Base-by-base conservation (phyloP, 164 flowering plant genomes). In the Stephania yunnanensis region DNA sequence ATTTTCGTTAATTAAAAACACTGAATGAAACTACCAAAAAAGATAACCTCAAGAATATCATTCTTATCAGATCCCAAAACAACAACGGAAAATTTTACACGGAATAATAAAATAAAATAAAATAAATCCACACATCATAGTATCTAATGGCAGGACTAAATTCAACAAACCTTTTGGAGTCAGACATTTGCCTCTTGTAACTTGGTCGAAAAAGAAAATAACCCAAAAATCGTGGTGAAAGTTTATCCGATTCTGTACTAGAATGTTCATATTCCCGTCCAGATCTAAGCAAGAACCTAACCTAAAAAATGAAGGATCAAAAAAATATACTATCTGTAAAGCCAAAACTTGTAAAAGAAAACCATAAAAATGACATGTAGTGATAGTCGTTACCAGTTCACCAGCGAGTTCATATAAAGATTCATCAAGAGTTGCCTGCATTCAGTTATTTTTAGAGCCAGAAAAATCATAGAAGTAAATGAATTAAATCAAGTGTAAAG, bases 331-430 rank as follows among this genome's bases (percentile, higher is more conserved):
- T 45, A 2, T 74, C 3, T 45, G 45, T 12, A 42, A 52, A 30
- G 9, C 15, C 65, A 55, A 19, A 46, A 76, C 11, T 72, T 70
- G 58, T 31, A 20, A 46, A 72, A n/a, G 63, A 68, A 55, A 50
- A 63, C 19, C 11, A 71, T 52, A 15, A 11, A 73, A 73, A 58
- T 58, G 20, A 31, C 9, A 45, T 13, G 58, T 50, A 36, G 58
- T 53, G 65, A 48, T 29, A 76, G 10, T 36, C 74, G 42, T 36
- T 92, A 95, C 99, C 98, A 95, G 94, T 83, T 95, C 99, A 74
- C 99, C 99, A 76, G 98, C 99, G 73, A 95, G 97, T 84, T 95
- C 99, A 84, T 95, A 95, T 68, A 95, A 83, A 72, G 97, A 92
- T 80, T 94, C 99, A 76, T 93, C 97, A 53, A 95, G 94, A 71